phyloP scores from a whole-genome alignment of 768 basidiomycete species.

The Hemileccinum impolitum region DNA sequence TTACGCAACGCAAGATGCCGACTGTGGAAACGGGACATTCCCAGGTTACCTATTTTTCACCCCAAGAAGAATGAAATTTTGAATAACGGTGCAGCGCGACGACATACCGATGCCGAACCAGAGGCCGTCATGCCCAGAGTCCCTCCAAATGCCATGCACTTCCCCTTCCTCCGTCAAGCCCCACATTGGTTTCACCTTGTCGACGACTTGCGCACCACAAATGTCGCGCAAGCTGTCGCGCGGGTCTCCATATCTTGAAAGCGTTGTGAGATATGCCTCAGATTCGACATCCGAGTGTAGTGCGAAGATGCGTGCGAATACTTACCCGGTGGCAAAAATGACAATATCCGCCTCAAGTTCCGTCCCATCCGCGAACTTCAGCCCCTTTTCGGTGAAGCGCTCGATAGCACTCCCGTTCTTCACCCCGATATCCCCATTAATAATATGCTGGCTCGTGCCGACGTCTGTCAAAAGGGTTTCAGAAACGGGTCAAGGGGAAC shows the following conservation, averaged over 20 bases:
- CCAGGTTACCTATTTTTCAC: slow-evolving; percentile 18
- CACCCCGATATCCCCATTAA: slow-evolving; percentile 48
- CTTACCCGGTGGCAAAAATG: slow-evolving; percentile 31
- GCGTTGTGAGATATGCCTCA: no score
- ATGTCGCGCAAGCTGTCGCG: slow-evolving; percentile 39
- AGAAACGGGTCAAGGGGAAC: neutral
- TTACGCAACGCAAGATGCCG: slow-evolving; percentile 30
- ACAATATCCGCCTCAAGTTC: slow-evolving; percentile 32
- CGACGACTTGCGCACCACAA: slow-evolving; percentile 43
- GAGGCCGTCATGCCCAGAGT: slow-evolving; percentile 35
- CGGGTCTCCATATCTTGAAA: slow-evolving; percentile 45
- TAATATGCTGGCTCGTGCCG: slow-evolving; percentile 43
- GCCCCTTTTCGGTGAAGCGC: slow-evolving; percentile 30
- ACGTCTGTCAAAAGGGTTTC: slow-evolving; percentile 17
- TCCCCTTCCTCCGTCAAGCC: slow-evolving; percentile 64
- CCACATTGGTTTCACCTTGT: slow-evolving; percentile 53
- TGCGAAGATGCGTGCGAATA: neutral
- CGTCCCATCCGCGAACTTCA: slow-evolving; percentile 29
- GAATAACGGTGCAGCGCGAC: no score
- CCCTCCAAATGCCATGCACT: slow-evolving; percentile 37
- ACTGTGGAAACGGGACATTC: slow-evolving; percentile 28
- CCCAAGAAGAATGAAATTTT: no score
- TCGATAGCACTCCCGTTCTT: slow-evolving; percentile 40
- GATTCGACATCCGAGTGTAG: no score
- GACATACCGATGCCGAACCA: slow-evolving; percentile 30